Evolutionary conservation across 2,329 filamentous ascomycete genomes (phyloP), one percentile per base, ranked within the genome.

Genomic region (Diplodia seriata): DNA sequence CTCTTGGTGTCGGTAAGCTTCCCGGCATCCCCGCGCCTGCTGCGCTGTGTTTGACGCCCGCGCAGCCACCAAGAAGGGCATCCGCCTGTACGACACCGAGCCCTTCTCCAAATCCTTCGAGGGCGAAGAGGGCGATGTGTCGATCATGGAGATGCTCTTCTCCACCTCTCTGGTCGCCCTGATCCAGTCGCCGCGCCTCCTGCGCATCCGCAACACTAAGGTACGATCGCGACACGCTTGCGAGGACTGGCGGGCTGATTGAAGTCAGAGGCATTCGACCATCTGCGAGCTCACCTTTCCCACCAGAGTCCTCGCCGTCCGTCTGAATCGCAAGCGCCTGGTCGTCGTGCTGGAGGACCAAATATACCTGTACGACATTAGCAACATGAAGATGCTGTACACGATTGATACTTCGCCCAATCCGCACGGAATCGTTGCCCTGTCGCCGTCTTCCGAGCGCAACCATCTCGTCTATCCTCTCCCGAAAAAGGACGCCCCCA

Each of bases 281-380:
- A 98, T 99, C 78, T 99, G 95, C 87, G 95, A 99, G 80, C 91
- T 99, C 76, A 98, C 94, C 3, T 99, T 99, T 74, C 94, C 94
- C 14, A 97, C 94, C n/a, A 93, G 94, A 61, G 93, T 99, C 12
- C 87, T 98, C 50, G 94, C 94, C 23, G 93, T 99, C 69, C 91
- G 94, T 71, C 84, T 99, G 74, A 99, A 99, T 79, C 88, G 95
- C 72, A 98, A 97, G 80, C 90, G 95, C 47, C 86, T 99, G 31
- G 93, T 95, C 14, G 94, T 99, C 38, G 90, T 98, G 15, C 86
- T 98, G 68, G 95, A 99, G 78, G 93, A 97, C 74, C 91, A 97
- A 77, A 97, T 98, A 70, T 99, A 98, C 81, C 86, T 99, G 59
- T 99, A 99, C 82, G 95, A 99, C 79, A 98, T 99, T 72, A 93